phyloP scores from a whole-genome alignment of 75 land plant species.

The Pinus taeda region DNA sequence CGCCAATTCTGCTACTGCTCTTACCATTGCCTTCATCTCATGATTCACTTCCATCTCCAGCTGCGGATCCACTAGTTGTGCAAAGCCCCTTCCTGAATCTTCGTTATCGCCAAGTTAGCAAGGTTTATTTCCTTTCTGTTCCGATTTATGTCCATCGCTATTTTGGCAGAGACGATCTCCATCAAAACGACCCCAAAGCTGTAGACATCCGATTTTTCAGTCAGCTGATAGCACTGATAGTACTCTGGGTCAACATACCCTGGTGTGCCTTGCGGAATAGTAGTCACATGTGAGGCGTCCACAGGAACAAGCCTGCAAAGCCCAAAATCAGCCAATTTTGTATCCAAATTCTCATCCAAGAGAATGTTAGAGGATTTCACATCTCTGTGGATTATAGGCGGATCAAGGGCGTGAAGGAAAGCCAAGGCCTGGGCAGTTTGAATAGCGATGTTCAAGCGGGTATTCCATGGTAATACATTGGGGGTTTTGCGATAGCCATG shows the following conservation, averaged over 20 bases:
- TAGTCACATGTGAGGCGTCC: slow-evolving; percentile 42
- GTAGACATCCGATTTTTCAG: slow-evolving; percentile 68
- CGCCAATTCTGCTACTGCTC: slow-evolving; percentile 34
- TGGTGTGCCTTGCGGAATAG: slow-evolving; percentile 45
- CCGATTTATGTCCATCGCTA: background rate
- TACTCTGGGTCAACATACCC: slow-evolving; percentile 48
- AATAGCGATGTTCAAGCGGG: slow-evolving; percentile 21
- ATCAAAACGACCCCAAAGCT: slow-evolving; percentile 84
- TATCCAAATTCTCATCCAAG: slow-evolving; percentile 37
- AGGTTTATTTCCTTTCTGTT: background rate
- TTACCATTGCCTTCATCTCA: slow-evolving; percentile 16
- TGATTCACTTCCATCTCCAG: slow-evolving; percentile 9
- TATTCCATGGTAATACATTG: slow-evolving; percentile 18
- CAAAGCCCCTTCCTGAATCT: background rate
- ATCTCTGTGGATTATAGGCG: slow-evolving; percentile 44
- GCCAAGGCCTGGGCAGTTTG: slow-evolving; percentile 28
- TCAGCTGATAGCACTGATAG: slow-evolving; percentile 53
- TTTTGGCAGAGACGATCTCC: slow-evolving; percentile 28
- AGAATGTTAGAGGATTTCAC: slow-evolving; percentile 66
- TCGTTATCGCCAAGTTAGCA: background rate
- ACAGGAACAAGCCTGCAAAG: slow-evolving; percentile 40
- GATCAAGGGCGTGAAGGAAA: slow-evolving; percentile 21
- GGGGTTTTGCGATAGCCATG: background rate
- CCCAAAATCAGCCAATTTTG: slow-evolving; percentile 64
- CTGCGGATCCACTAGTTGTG: slow-evolving; percentile 4